Evolutionary conservation across 2,329 filamentous ascomycete genomes (phyloP), one percentile per base, ranked within the genome.

Genomic region (Fusarium lateritium): DNA sequence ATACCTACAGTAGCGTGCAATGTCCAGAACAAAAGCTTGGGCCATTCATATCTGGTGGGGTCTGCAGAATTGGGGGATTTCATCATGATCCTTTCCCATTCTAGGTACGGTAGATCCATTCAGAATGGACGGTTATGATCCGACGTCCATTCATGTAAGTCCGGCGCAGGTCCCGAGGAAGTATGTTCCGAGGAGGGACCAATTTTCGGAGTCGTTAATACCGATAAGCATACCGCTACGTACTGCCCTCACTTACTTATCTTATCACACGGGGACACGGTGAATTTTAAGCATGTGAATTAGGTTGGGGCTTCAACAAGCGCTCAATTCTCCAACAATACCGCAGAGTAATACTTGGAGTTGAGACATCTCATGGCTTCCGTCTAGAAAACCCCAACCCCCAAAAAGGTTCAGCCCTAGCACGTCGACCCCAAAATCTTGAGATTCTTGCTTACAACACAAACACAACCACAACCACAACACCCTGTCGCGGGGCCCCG

Each of bases 231-330:
- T 60, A 52, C 49, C 45, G 24, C 58, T 44, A 44, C 24, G 10
- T 31, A 24, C 33, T n/a, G 10, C n/a, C 24, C 15, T 45, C 14
- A 36, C 26, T 26, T 57, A 45, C 26, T 26, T 57, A 45, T 51
- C 44, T 24, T 39, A 36, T 51, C 49, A 34, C 8, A 44, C 34
- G 6, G 59, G 5, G 38, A 34, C n/a, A 24, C 22, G 22, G 9
- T n/a, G 5, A 3, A 33, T 8, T 15, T 19, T 21, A 42, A 53
- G 26, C 67, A 64, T 68, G 69, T 63, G 60, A 60, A 65, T 53
- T 38, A 57, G 55, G 71, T 72, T 73, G 71, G 52, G 71, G 51
- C 33, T 70, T 69, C 71, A 72, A 73, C 66, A 70, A 65, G 40
- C 19, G 15, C n/a, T 24, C 5, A 22, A 17, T 47, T 55, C 56